Evolutionary conservation across 2,329 filamentous ascomycete species (phyloP).

Genomic region (Teratosphaeriaceae sp.): DNA sequence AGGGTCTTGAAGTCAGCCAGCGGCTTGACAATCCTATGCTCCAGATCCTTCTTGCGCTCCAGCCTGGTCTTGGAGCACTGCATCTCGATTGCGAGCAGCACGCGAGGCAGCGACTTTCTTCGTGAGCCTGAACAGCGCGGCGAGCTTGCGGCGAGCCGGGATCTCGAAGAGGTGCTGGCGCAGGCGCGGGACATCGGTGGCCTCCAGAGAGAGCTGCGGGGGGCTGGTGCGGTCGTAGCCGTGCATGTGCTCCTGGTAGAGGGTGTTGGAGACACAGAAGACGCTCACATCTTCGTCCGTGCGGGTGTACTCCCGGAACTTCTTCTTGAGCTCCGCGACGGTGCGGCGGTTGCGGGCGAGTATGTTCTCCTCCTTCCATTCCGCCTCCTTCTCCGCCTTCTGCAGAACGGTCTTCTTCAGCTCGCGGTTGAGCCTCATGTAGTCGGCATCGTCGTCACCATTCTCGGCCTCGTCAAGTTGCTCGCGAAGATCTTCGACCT

Average conservation of each 20-base stretch:
- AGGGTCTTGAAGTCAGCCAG: background rate
- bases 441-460: background rate
- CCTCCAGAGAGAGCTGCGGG: slow-evolving; percentile 11
- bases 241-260: slow-evolving; percentile 15
- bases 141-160: slow-evolving; percentile 11
- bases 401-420: background rate
- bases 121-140: slow-evolving; percentile 5
- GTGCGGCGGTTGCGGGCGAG: background rate
- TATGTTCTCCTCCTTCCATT: background rate
- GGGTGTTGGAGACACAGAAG: slow-evolving; percentile 13
- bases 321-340: background rate
- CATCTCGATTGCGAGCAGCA: slow-evolving; percentile 10
- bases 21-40: slow-evolving; percentile 4
- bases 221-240: slow-evolving; percentile 7
- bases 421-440: background rate
- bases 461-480: background rate
- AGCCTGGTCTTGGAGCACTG: slow-evolving; percentile 10
- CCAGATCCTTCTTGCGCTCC: slow-evolving; percentile 11
- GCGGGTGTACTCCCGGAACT: slow-evolving; percentile 6
- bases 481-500: background rate
- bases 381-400: background rate
- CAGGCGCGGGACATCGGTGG: slow-evolving; percentile 16
- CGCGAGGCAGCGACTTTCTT: slow-evolving; percentile 5
- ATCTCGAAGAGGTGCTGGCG: slow-evolving; percentile 11
- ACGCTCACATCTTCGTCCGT: slow-evolving; percentile 12